Evolutionary conservation across 1,139 yeast species (phyloP), one percentile per base, ranked within the genome.

Genomic region (Yarrowia galli): DNA sequence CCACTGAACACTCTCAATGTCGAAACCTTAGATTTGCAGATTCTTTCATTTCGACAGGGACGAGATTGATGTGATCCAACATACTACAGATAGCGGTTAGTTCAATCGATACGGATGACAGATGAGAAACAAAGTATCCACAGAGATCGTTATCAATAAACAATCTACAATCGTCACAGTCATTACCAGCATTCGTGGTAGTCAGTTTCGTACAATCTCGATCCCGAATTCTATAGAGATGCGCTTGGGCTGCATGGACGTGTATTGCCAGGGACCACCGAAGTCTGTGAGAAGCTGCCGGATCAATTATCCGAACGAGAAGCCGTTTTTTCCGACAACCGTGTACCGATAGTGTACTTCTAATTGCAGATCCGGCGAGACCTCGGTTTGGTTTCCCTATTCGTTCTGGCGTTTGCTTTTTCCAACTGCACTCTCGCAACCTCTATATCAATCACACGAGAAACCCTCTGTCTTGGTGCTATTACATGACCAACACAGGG

Each of bases 221-320:
- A n/a, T n/a, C n/a, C n/a, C 32, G 32, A 28, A 9, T n/a, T 32
- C 18, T 7, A 6, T n/a, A 6, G 42, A 32, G 13, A 15, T 51
- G 42, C 56, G 20, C 23, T n/a, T 4, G 18, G 16, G 38, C 51
- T 46, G 51, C 51, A 46, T 7, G 20, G 3, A n/a, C n/a, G 38
- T 16, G 23, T 22, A 18, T 12, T 12, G 10, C 25, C 48, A 43
- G 49, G 49, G 49, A 45, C 49, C 48, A 12, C n/a, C 48, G 38
- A 48, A 16, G 20, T 2, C 35, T 13, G 20, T 8, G 1, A 16
- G 20, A 12, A 36, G 40, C n/a, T n/a, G 54, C 22, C 58, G 58
- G 58, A 51, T 51, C 22, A 51, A 51, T 51, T 35, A 18, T 22
- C 58, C 42, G 43, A 51, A 12, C 38, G 15, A 3, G 18, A 13